Conservation (phyloP, 257 asterid species). For the Leptodermis oblonga region DNA sequence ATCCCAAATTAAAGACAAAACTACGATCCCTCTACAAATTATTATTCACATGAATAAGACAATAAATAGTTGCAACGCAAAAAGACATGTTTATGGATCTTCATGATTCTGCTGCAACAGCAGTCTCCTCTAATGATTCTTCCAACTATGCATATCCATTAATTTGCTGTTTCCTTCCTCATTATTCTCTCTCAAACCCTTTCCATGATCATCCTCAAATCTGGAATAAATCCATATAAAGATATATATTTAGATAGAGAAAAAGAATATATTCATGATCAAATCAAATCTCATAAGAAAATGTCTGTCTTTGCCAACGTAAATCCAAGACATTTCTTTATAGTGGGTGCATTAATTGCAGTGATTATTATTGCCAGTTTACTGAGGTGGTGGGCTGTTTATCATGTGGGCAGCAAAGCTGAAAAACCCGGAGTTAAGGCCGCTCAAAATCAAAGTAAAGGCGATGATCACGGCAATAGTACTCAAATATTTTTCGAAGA, state of each 20-base stretch:
- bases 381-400: conserved; percentile 38
- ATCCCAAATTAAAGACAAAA: conserved; percentile 36
- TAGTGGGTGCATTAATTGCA: conserved; percentile 44
- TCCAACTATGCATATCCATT: neutral
- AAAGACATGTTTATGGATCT: conserved; percentile 46
- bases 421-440: conserved; percentile 11
- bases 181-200: neutral
- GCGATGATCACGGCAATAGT: neutral
- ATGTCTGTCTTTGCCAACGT: conserved; percentile 61
- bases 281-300: conserved; percentile 10
- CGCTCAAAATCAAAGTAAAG: conserved; percentile 17
- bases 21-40: conserved; percentile 31
- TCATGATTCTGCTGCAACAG: conserved; percentile 1
- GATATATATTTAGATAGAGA: no score
- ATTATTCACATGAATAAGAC: conserved; percentile 25
- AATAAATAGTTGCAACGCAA: conserved; percentile 13
- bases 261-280: no score
- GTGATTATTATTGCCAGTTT: conserved; percentile 43
- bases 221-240: neutral
- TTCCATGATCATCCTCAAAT: neutral
- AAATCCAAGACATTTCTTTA: conserved; percentile 41
- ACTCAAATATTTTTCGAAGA: conserved; percentile 20
- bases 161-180: neutral
- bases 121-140: conserved; percentile 5
- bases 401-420: conserved; percentile 19